Percentiles rank a stretch among this genome's conserved stretches.
These are phyloP conservation scores for Wallemia mellicola DNA, from an alignment of 1,284 basidiomycete species.

Conservation along the genomic window DNA sequence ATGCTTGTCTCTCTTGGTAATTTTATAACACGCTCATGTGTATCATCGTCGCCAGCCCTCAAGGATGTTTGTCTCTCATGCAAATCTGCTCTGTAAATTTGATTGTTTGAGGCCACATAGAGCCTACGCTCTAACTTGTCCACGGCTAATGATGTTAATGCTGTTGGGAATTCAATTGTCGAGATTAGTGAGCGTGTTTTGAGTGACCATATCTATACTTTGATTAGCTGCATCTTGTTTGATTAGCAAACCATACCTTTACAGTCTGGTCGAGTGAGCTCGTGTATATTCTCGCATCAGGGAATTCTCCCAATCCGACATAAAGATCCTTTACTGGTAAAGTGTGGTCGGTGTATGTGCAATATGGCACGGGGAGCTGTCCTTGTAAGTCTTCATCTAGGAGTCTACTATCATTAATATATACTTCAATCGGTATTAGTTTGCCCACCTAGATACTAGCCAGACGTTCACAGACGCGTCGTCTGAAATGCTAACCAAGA, in stretches of 20 bases:
- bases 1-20: neutral
- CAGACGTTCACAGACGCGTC: slow-evolving; percentile 70
- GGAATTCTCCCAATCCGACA: slow-evolving; percentile 49
- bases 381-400: slow-evolving; percentile 36
- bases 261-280: slow-evolving; percentile 68
- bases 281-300: slow-evolving; percentile 36
- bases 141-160: slow-evolving; percentile 27
- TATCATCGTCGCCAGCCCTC: slow-evolving; percentile 12
- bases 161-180: slow-evolving; percentile 43
- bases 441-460: slow-evolving; percentile 46
- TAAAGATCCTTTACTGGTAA: slow-evolving; percentile 54
- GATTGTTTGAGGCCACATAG: neutral
- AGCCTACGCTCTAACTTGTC: neutral
- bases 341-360: slow-evolving; percentile 64
- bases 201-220: slow-evolving; percentile 21
- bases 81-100: slow-evolving; percentile 18
- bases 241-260: no score
- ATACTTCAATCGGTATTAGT: slow-evolving; percentile 1
- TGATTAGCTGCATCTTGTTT: no score
- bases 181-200: slow-evolving; percentile 43
- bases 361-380: slow-evolving; percentile 42
- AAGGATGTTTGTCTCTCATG: slow-evolving; percentile 34
- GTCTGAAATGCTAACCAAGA: slow-evolving; percentile 56
- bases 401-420: slow-evolving; percentile 13
- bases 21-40: neutral